phyloP scores from a whole-genome alignment of 1,284 basidiomycete genomes.

The Marasmius fiardii region DNA sequence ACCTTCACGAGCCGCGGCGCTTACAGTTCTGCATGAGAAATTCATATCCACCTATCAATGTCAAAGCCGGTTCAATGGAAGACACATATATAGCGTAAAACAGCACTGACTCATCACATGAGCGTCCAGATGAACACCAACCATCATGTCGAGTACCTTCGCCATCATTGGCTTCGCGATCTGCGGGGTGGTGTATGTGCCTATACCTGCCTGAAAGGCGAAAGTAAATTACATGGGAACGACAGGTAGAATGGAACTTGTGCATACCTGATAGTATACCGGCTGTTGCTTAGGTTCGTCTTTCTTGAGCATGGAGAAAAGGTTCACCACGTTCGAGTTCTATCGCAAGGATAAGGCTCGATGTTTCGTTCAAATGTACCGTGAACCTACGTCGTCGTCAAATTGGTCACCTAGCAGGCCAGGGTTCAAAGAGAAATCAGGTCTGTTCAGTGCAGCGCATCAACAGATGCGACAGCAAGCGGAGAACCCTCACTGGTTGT shows the following conservation, averaged over 20 bases:
- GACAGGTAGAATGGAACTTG: too few relatives aligned
- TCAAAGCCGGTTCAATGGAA: background rate
- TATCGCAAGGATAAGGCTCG: constrained; percentile 11
- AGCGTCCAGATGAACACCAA: constrained; percentile 38
- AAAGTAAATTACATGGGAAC: too few relatives aligned
- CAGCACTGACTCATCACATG: constrained; percentile 43
- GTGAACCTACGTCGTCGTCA: constrained; percentile 31
- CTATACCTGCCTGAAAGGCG: constrained; percentile 47
- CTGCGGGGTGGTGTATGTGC: constrained; percentile 47
- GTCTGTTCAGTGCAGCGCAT: too few relatives aligned
- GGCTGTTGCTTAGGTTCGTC: constrained; percentile 37
- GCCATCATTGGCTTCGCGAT: constrained; percentile 33
- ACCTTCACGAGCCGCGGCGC: constrained; percentile 11
- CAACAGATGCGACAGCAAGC: too few relatives aligned
- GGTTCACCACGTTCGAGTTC: constrained; percentile 40
- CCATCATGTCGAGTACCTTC: constrained; percentile 18
- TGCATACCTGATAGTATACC: constrained; percentile 44
- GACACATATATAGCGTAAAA: background rate
- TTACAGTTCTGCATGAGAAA: constrained; percentile 63
- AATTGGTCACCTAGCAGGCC: too few relatives aligned
- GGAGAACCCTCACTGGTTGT: too few relatives aligned
- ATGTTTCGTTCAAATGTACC: background rate
- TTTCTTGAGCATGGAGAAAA: constrained; percentile 40
- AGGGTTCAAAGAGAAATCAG: too few relatives aligned
- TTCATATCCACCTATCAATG: constrained; percentile 45